These are phyloP conservation scores for Citrus hindsii DNA, from an alignment of 345 rosid species.

Conservation along the genomic window DNA sequence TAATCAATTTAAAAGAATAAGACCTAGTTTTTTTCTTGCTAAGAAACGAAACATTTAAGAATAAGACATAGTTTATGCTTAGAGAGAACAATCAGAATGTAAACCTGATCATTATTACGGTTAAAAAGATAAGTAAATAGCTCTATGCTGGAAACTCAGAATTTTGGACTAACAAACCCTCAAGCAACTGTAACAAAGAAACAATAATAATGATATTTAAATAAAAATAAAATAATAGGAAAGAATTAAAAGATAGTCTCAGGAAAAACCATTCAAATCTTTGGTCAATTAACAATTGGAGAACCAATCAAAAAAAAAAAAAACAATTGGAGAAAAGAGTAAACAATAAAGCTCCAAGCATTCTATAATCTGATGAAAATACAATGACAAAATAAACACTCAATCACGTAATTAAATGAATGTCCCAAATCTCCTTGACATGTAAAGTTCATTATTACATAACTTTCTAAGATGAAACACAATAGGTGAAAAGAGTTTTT, in stretches of 20 bases:
- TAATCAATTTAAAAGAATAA: not conserved
- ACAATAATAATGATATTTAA: too few relatives aligned
- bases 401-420: not conserved
- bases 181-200: not conserved
- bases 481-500: not conserved
- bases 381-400: not conserved
- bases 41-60: not conserved
- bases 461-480: not conserved
- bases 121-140: not conserved
- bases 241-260: not conserved
- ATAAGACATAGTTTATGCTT: not conserved
- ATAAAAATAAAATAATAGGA: not conserved
- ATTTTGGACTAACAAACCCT: not conserved
- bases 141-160: not conserved
- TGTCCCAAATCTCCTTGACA: not conserved
- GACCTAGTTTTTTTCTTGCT: not conserved
- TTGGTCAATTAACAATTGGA: not conserved
- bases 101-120: not conserved
- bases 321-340: not conserved
- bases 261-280: not conserved
- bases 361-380: not conserved
- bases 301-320: too few relatives aligned
- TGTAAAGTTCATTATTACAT: not conserved
- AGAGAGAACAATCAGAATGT: not conserved
- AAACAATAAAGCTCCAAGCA: not conserved